phyloP scores from a whole-genome alignment of 2,329 filamentous ascomycete species.

The Pseudophaeomoniella oleicola region DNA sequence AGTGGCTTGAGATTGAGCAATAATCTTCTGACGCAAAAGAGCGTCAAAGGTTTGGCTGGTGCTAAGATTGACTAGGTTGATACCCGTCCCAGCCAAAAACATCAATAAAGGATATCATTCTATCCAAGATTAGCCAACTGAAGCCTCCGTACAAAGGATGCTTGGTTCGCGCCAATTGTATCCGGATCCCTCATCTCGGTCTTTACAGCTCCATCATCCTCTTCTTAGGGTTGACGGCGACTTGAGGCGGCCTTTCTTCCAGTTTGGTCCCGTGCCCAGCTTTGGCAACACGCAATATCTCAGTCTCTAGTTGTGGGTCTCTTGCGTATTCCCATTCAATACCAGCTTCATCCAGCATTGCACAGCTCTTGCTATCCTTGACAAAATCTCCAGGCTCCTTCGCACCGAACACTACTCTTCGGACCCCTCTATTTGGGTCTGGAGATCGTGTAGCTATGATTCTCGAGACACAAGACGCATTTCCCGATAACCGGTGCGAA shows the following conservation, averaged over 20 bases:
- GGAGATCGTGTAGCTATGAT: conserved; percentile 42
- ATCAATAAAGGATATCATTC: too few species aligned
- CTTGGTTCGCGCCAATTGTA: too few species aligned
- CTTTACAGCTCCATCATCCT: conserved; percentile 30
- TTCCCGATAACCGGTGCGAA: conserved; percentile 30
- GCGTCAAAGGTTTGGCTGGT: conserved; percentile 43
- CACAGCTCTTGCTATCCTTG: conserved; percentile 60
- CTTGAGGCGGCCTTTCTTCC: conserved; percentile 5
- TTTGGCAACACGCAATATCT: conserved; percentile 69
- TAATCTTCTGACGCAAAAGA: conserved; percentile 59
- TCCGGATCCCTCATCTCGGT: too few species aligned
- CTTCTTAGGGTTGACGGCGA: conserved; percentile 29
- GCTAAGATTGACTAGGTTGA: conserved; percentile 59
- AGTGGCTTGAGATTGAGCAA: conserved; percentile 62
- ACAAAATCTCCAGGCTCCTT: conserved; percentile 86
- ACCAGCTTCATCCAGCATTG: conserved; percentile 54
- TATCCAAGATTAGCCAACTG: too few species aligned
- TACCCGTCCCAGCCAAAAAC: too few species aligned
- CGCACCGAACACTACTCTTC: conserved; percentile 73
- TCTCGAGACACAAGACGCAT: conserved; percentile 51
- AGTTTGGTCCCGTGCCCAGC: conserved; percentile 49
- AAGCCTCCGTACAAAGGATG: too few species aligned
- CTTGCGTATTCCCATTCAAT: conserved; percentile 58
- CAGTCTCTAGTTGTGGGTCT: conserved; percentile 51
- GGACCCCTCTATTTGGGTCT: conserved; percentile 36